Evolutionary conservation across 495 filamentous ascomycete genomes (phyloP), one percentile per base, ranked within the genome.

Genomic region (Talaromyces proteolyticus): DNA sequence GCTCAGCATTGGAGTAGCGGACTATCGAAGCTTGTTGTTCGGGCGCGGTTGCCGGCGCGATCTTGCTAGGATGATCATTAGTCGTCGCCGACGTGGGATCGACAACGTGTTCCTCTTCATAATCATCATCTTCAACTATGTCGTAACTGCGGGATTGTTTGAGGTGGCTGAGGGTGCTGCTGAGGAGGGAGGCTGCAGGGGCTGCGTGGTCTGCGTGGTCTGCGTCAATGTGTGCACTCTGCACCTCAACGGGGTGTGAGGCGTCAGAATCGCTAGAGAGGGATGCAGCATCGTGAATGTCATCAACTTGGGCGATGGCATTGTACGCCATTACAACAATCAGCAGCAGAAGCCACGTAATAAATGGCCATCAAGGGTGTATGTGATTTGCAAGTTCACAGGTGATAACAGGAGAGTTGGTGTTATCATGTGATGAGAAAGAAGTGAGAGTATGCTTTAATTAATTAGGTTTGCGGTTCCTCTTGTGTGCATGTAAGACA

Each of bases 261-360:
- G 40, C 17, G 11, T 18, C 17, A 16, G 39, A 52, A 53, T 4
- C 62, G 59, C 14, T 60, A 56, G 41, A 57, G 65, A 37, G 63
- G 55, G 44, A 65, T 50, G 44, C 42, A 23, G 29, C 58, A 49
- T 61, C 54, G 12, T 50, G 52, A 6, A 53, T 57, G 20, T 51
- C 52, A 6, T 34, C 29, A 34, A 34, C 29, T 49, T 75, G 74
- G 34, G 67, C 66, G 52, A 76, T 57, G 49, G 69, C 64, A 54
- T 70, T 74, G 65, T 75, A 75, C 24, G 68, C 68, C 75, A 78
- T 78, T 45, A 47, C 38, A 49, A 43, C 17, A 20, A 44, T 10
- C 24, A 21, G 19, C 48, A 4, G 21, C 36, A n/a, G 34, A 38
- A 38, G 34, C 10, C 10, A 10, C 10, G 10, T 10, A 38, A 10